Evolutionary conservation across 2,329 filamentous ascomycete genomes (phyloP).

Genomic region (Trichoderma sp.): DNA sequence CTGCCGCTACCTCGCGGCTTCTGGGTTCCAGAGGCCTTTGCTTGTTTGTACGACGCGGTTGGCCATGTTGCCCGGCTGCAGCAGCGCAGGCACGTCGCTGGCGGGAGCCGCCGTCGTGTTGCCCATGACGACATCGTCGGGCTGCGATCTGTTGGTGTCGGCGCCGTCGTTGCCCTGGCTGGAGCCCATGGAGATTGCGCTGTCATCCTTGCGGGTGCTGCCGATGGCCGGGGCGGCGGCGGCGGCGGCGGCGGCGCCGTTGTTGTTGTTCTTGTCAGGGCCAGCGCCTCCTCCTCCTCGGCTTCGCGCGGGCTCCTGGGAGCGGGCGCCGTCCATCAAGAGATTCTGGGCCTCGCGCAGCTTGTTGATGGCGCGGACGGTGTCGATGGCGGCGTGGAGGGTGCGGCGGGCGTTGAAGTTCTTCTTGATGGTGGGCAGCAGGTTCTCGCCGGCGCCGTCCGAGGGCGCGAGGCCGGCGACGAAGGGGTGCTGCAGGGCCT

Average conservation of each 20-base stretch:
- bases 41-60: conserved; percentile 65
- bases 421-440: conserved; percentile 71
- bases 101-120: conserved; percentile 40
- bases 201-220: conserved; percentile 48
- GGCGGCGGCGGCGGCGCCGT: conserved; percentile 43
- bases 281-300: conserved; percentile 5
- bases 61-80: conserved; percentile 57
- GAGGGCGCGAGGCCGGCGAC: conserved; percentile 56
- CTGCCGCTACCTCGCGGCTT: conserved; percentile 30
- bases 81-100: conserved; percentile 49
- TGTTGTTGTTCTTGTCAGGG: too few species aligned
- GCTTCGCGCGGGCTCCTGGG: conserved; percentile 51
- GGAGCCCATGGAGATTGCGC: conserved; percentile 46
- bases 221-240: conserved; percentile 39
- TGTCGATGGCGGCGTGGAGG: conserved; percentile 70
- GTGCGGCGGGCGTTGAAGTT: conserved; percentile 73
- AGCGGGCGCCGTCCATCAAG: conserved; percentile 63
- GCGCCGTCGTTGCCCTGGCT: conserved; percentile 35
- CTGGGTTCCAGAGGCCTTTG: conserved; percentile 61
- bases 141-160: background rate
- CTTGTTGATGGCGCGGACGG: conserved; percentile 71
- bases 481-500: conserved; percentile 68
- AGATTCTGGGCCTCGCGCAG: conserved; percentile 63
- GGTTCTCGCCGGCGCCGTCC: conserved; percentile 59
- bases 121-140: conserved; percentile 53